Conservation (phyloP, 352 stramenopile genomes). For the Pythium monospermum region DNA sequence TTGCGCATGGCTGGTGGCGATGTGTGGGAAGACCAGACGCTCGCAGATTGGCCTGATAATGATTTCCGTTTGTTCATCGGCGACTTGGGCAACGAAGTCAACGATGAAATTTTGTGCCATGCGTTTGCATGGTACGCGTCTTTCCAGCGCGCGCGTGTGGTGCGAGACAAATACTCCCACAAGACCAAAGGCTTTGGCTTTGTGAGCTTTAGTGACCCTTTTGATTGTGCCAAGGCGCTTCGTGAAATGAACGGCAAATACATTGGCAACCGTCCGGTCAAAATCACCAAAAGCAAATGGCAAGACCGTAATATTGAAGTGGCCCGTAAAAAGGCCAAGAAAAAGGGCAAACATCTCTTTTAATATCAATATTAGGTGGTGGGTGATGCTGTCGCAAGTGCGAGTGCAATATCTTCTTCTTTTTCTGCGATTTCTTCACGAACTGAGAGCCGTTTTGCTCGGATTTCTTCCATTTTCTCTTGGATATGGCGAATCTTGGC, state of each 20-base stretch:
- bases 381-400: constrained; percentile 22
- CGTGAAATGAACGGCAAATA: constrained; percentile 97
- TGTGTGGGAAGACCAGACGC: constrained; percentile 90
- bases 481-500: constrained; percentile 54
- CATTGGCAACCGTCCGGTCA: constrained; percentile 92
- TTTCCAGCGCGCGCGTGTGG: constrained; percentile 75
- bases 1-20: constrained; percentile 75
- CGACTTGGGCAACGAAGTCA: constrained; percentile 92
- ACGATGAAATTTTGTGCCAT: constrained; percentile 80
- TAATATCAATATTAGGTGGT: not conserved
- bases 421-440: constrained; percentile 54
- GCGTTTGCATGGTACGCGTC: constrained; percentile 69
- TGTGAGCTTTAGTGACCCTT: constrained; percentile 91
- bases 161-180: constrained; percentile 82
- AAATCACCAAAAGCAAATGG: constrained; percentile 94
- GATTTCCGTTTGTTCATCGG: constrained; percentile 96
- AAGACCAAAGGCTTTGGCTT: constrained; percentile 95
- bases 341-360: constrained; percentile 69
- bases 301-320: constrained; percentile 92
- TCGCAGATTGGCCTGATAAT: constrained; percentile 94
- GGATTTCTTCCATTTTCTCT: constrained; percentile 49
- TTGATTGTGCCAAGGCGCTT: constrained; percentile 93
- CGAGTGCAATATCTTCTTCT: constrained; percentile 56
- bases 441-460: constrained; percentile 38
- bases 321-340: constrained; percentile 85